A percentile compares a stretch with the other conserved stretches of the same genome.
Conservation (phyloP, 2,329 filamentous ascomycete genomes). For the Samsoniella hepiali region DNA sequence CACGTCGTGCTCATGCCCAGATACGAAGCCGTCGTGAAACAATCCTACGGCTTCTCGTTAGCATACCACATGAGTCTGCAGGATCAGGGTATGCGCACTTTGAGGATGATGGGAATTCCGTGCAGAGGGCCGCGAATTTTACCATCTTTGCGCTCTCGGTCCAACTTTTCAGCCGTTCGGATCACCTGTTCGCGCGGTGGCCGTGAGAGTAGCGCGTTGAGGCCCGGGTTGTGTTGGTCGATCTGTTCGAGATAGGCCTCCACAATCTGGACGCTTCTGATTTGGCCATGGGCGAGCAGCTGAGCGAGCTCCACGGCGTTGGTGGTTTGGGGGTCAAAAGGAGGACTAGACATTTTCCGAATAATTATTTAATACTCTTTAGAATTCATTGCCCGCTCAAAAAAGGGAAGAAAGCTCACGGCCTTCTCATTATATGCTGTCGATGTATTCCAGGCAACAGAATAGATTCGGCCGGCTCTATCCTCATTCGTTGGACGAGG, state of each 20-base stretch:
- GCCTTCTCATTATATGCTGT: not conserved
- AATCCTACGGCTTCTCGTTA: constrained; percentile 17
- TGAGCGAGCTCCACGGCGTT: constrained; percentile 15
- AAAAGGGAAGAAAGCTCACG: too few relatives aligned
- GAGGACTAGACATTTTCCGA: not conserved
- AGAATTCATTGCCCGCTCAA: too few relatives aligned
- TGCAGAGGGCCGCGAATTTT: constrained; percentile 24
- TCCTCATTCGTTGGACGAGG: not conserved
- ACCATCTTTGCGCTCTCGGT: constrained; percentile 24
- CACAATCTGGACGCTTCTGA: constrained; percentile 17
- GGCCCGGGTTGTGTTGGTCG: constrained; percentile 17
- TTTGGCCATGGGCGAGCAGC: not conserved
- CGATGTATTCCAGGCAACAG: constrained; percentile 5
- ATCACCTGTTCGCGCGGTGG: constrained; percentile 17
- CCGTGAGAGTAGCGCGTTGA: constrained; percentile 20
- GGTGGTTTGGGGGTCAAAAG: constrained; percentile 7
- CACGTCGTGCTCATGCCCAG: constrained; percentile 25
- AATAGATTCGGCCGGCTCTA: constrained; percentile 1
- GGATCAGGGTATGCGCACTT: constrained; percentile 19
- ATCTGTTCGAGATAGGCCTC: constrained; percentile 19
- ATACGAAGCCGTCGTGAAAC: constrained; percentile 19
- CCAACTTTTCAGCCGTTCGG: constrained; percentile 20
- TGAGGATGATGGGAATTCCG: constrained; percentile 26
- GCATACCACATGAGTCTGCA: too few relatives aligned
- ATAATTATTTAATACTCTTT: not conserved